Evolutionary conservation across 2,329 filamentous ascomycete species (phyloP).

Genomic region (Monosporascus cannonballus): DNA sequence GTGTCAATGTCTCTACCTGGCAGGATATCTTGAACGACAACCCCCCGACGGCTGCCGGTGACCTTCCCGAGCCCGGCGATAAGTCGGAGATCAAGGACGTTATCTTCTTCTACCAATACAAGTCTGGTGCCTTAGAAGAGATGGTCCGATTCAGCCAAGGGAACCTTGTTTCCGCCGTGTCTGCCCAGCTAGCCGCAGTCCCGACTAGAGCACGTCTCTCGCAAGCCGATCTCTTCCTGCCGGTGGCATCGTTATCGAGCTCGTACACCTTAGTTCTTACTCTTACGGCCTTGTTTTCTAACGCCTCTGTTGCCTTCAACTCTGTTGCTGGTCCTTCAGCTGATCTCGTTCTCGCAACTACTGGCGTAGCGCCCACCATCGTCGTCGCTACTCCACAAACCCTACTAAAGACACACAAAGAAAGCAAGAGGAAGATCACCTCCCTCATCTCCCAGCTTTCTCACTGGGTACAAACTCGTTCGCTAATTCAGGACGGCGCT

Average conservation of each 20-base stretch:
- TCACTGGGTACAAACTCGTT: slow-evolving; percentile 66
- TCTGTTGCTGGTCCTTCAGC: slow-evolving; percentile 72
- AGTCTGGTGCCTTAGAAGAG: slow-evolving; percentile 49
- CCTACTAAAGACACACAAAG: slow-evolving; percentile 60
- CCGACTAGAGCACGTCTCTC: slow-evolving; percentile 69
- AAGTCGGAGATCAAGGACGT: slow-evolving; percentile 48
- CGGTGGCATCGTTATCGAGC: slow-evolving; percentile 73
- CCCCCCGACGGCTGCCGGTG: slow-evolving; percentile 48
- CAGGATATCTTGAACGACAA: slow-evolving; percentile 77
- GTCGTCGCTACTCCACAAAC: slow-evolving; percentile 72
- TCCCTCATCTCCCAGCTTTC: slow-evolving; percentile 60
- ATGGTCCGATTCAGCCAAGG: slow-evolving; percentile 76
- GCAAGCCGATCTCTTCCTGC: slow-evolving; percentile 74
- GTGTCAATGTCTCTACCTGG: slow-evolving; percentile 83
- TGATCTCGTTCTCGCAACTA: slow-evolving; percentile 67
- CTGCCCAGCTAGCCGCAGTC: slow-evolving; percentile 69
- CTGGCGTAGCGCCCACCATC: slow-evolving; percentile 73
- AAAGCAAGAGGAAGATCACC: slow-evolving; percentile 52
- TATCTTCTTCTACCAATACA: slow-evolving; percentile 61
- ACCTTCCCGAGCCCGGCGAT: slow-evolving; percentile 59
- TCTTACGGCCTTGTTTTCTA: slow-evolving; percentile 75
- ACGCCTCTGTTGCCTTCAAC: slow-evolving; percentile 81
- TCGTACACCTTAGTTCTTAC: slow-evolving; percentile 76
- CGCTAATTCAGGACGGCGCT: slow-evolving; percentile 62
- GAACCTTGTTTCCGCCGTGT: slow-evolving; percentile 84